Conservation (phyloP, 73 alveolate species). For the Paramecium bursaria region DNA sequence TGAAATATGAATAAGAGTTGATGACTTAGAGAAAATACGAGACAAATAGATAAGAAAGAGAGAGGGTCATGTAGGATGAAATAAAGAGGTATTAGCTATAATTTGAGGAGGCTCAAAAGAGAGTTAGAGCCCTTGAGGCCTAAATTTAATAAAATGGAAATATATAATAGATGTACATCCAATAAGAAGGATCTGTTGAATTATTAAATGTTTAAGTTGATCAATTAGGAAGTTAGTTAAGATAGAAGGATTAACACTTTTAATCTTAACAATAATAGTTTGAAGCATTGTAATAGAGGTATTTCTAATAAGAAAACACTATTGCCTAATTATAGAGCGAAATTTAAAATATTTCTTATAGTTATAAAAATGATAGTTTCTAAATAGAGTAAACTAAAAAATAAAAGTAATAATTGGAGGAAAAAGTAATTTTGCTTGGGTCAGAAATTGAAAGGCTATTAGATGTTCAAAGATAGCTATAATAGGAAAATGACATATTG, state of each 20-base stretch:
- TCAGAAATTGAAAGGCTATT: slow-evolving; percentile 43
- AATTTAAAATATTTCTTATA: not conserved
- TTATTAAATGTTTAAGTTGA: not conserved
- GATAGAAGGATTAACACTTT: slow-evolving; percentile 27
- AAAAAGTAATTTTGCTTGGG: slow-evolving; percentile 29
- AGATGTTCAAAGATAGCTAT: slow-evolving; percentile 10
- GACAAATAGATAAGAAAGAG: slow-evolving; percentile 24
- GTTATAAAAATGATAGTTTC: not conserved
- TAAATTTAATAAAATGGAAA: not conserved
- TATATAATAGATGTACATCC: not conserved
- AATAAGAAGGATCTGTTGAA: not conserved
- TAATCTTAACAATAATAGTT: not conserved
- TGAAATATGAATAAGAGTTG: slow-evolving; percentile 32
- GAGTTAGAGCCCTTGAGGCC: slow-evolving; percentile 3
- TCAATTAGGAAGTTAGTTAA: slow-evolving; percentile 8
- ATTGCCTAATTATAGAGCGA: not conserved
- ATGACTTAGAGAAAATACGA: not conserved
- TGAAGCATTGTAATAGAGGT: not conserved
- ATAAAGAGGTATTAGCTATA: not conserved
- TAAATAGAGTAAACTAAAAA: not conserved
- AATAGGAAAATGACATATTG: not conserved
- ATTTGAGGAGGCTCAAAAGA: slow-evolving; percentile 29
- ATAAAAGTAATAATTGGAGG: slow-evolving; percentile 36
- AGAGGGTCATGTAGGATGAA: slow-evolving; percentile 12
- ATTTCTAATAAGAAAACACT: slow-evolving; percentile 14